A percentile compares a stretch with the other conserved stretches of the same genome.
Evolutionary conservation across 495 filamentous ascomycete genomes (phyloP).

Genomic region (Platismatia glauca): DNA sequence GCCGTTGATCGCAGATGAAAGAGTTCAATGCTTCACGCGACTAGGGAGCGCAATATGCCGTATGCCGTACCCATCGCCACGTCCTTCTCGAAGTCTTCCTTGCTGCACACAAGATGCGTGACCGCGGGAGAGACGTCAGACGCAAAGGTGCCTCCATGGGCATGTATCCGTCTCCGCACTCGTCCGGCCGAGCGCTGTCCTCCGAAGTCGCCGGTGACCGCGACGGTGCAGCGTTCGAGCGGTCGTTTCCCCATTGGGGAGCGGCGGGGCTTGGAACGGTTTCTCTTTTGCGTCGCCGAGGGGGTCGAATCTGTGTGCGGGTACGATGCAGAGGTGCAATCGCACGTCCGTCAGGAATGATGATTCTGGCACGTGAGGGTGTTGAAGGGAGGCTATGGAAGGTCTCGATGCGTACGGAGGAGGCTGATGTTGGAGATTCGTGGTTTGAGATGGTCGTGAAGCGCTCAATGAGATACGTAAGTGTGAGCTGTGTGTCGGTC

Average conservation of each 20-base stretch:
- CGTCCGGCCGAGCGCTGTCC: conserved; percentile 29
- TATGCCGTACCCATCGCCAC: conserved; percentile 35
- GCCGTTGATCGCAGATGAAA: not conserved
- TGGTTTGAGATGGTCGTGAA: not conserved
- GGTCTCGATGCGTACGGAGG: not conserved
- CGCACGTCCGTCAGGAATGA: too few relatives aligned
- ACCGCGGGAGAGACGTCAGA: conserved; percentile 33
- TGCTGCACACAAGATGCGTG: conserved; percentile 53
- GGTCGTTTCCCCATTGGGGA: conserved; percentile 14
- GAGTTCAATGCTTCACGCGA: too few relatives aligned
- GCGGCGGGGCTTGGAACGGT: not conserved
- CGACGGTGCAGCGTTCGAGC: conserved; percentile 27
- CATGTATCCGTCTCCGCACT: conserved; percentile 46
- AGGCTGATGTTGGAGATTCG: not conserved
- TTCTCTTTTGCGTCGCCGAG: not conserved
- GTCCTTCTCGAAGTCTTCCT: conserved; percentile 42
- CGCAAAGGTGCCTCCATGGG: conserved; percentile 42
- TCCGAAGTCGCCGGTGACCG: conserved; percentile 39
- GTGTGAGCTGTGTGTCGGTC: not conserved
- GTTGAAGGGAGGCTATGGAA: not conserved
- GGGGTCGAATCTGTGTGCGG: not conserved
- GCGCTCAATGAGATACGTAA: not conserved
- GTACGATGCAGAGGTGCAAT: not conserved
- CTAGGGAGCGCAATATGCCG: too few relatives aligned
- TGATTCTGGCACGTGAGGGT: not conserved